Evolutionary conservation across 169 alveolate genomes (phyloP), one percentile per base, ranked within the genome.

Genomic region (Plasmodium relictum): DNA sequence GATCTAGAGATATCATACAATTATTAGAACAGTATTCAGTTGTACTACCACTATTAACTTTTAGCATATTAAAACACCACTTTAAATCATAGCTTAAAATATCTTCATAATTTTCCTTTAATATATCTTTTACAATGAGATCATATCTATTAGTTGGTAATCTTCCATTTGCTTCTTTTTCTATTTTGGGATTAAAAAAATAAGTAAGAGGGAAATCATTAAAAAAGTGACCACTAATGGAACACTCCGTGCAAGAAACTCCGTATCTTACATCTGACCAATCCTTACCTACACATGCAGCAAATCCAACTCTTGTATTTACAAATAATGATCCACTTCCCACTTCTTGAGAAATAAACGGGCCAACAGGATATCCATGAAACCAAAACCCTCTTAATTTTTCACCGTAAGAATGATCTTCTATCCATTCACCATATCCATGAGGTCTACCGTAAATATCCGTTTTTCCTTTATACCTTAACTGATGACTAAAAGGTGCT

Each of bases 391-490:
- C 98, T 58, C 92, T 59, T 59, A 95, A 45, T 16, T 96, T 85
- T 76, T 96, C 98, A n/a, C 98, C 98, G 72, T 85, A 88, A 0
- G 93, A 88, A 62, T 96, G 96, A 63, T 96, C 98, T 70, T 95
- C 98, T 42, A 96, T 88, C 98, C 98, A 96, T 76, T 96, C 97
- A 18, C 98, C 98, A 59, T 94, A 95, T 4, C 98, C 98, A 83
- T 96, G 98, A 0, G 98, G 98, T 45, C 95, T 86, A 22, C 96
- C 97, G 31, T 95, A 91, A 9, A 93, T 95, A 59, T 96, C 97
- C 12, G 95, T 80, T 59, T 89, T 95, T 20, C 98, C 98, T 37
- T 94, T 69, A 92, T 96, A 96, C 42, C 97, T 86, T 95, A 95
- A 74, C 71, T 94, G 97, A 63, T 95, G 97, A 56, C 94, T 83